Conservation (phyloP, 2,329 filamentous ascomycete genomes). For the Penicillium hesseltinei region DNA sequence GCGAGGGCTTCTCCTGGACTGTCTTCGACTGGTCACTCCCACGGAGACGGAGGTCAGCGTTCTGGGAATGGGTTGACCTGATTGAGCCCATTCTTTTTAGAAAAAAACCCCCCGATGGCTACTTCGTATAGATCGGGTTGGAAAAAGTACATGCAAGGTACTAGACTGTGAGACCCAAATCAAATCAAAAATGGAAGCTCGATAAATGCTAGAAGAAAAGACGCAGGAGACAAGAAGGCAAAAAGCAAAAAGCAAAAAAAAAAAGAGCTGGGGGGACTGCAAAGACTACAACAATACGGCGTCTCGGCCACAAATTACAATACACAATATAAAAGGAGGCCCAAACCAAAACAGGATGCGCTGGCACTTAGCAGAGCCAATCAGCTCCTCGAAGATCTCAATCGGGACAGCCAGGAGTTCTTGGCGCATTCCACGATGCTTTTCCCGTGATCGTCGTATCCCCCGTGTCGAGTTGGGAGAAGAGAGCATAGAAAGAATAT, state of each 20-base stretch:
- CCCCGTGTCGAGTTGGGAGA: background rate
- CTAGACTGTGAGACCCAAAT: conserved; percentile 1
- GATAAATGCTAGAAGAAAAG: background rate
- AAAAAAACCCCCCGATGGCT: too few relatives aligned
- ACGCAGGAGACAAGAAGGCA: background rate
- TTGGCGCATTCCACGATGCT: conserved; percentile 2
- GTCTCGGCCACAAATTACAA: background rate
- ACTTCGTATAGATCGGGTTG: background rate
- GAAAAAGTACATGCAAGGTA: background rate
- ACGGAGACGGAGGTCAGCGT: conserved; percentile 1
- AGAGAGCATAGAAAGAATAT: too few relatives aligned
- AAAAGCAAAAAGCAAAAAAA: background rate
- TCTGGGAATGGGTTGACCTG: conserved; percentile 11
- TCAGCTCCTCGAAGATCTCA: background rate
- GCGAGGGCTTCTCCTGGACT: conserved; percentile 16
- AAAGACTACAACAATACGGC: conserved; percentile 1
- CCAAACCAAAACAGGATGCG: conserved; percentile 8
- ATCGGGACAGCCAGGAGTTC: conserved; percentile 1
- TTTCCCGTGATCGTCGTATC: background rate
- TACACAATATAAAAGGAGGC: conserved; percentile 1
- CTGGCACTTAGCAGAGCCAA: conserved; percentile 3
- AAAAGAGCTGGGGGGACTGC: background rate
- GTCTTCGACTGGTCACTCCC: conserved; percentile 3
- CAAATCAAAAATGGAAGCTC: background rate
- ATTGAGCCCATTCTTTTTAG: conserved; percentile 19